Evolutionary conservation across 805 yeast genomes (phyloP).

Genomic region (Teunomyces aglyptinius): DNA sequence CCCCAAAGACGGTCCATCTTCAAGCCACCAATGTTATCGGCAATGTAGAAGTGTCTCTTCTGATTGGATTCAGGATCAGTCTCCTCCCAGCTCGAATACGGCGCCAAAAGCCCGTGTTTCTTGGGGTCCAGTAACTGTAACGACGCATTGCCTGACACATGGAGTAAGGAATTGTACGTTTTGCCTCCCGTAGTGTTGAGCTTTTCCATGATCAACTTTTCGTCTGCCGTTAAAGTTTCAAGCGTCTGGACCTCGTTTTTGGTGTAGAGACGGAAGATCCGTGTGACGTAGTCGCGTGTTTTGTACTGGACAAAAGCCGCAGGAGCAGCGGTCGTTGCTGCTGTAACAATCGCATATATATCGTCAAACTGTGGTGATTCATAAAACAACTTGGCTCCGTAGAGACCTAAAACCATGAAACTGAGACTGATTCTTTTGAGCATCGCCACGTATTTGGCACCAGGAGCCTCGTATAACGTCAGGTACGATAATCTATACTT

Average conservation of each 20-base stretch:
- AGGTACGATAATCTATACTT: constrained; percentile 55
- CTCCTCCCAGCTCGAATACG: constrained; percentile 40
- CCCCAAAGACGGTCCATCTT: constrained; percentile 87
- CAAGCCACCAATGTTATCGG: constrained; percentile 76
- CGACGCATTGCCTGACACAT: constrained; percentile 33
- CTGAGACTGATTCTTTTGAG: constrained; percentile 62
- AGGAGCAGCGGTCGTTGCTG: constrained; percentile 57
- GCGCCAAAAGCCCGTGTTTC: constrained; percentile 15
- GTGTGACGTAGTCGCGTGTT: constrained; percentile 64
- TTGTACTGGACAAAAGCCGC: constrained; percentile 47
- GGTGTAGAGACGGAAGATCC: constrained; percentile 70
- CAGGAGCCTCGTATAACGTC: constrained; percentile 66
- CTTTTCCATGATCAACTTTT: constrained; percentile 65
- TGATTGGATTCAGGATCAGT: constrained; percentile 32
- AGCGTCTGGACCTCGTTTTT: constrained; percentile 55
- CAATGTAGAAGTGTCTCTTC: constrained; percentile 50
- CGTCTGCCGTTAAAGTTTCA: constrained; percentile 60
- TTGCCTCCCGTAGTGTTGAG: constrained; percentile 65
- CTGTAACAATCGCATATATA: constrained; percentile 42
- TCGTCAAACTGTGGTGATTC: constrained; percentile 55
- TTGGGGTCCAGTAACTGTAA: constrained; percentile 18
- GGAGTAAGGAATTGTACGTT: constrained; percentile 60
- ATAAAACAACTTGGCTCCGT: constrained; percentile 58
- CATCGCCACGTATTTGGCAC: constrained; percentile 58
- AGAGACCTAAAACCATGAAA: constrained; percentile 57